Percentiles rank a stretch among this genome's conserved stretches.
phyloP scores from a whole-genome alignment of 805 yeast species.

The Lipomyces lipofer region DNA sequence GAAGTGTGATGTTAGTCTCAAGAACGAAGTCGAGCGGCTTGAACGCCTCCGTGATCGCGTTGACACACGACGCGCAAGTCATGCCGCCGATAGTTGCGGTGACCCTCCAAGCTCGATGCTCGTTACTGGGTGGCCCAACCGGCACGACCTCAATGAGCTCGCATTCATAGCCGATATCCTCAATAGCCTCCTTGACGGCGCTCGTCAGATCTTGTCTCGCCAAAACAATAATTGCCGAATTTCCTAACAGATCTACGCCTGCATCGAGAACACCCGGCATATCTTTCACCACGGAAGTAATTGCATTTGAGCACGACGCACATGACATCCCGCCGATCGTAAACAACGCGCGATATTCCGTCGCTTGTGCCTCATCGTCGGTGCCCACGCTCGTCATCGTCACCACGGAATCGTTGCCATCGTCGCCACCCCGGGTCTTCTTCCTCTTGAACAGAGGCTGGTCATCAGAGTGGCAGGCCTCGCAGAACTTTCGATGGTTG shows the following conservation, averaged over 20 bases:
- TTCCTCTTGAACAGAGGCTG: slow-evolving; percentile 4
- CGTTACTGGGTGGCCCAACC: slow-evolving; percentile 43
- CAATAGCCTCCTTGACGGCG: slow-evolving; percentile 49
- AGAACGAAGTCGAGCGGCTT: slow-evolving; percentile 50
- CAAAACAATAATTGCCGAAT: slow-evolving; percentile 55
- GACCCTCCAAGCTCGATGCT: slow-evolving; percentile 49
- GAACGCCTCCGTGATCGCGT: slow-evolving; percentile 51
- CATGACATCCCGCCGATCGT: slow-evolving; percentile 70
- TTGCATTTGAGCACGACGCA: slow-evolving; percentile 56
- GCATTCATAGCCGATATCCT: slow-evolving; percentile 52
- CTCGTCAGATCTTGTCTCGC: slow-evolving; percentile 53
- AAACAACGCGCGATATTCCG: slow-evolving; percentile 52
- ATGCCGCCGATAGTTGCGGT: slow-evolving; percentile 70
- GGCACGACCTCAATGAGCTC: slow-evolving; percentile 61
- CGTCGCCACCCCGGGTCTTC: neutral
- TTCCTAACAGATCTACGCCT: slow-evolving; percentile 54
- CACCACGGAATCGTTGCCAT: neutral
- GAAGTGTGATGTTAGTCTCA: slow-evolving; percentile 55
- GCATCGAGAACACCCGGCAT: slow-evolving; percentile 42
- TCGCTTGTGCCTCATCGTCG: slow-evolving; percentile 35
- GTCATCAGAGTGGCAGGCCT: slow-evolving; percentile 24
- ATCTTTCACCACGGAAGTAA: slow-evolving; percentile 46
- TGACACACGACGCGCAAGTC: slow-evolving; percentile 71
- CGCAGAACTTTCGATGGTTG: slow-evolving; percentile 24
- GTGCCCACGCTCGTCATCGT: neutral